Evolutionary conservation across 306 rosid genomes (phyloP).

Genomic region (Pachyrhizus erosus): DNA sequence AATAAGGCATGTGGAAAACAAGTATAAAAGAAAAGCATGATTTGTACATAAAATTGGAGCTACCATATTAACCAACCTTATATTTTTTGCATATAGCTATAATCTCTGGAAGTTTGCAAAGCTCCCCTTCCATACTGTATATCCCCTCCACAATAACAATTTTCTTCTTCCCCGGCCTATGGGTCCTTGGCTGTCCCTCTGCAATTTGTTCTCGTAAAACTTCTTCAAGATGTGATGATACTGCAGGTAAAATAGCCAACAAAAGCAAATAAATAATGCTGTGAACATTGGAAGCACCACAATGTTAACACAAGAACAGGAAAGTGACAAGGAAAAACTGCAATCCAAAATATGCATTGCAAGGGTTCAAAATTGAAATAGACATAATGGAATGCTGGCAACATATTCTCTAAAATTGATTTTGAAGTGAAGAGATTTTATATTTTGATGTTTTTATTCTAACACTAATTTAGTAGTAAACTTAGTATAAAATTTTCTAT

Average conservation of each 20-base stretch:
- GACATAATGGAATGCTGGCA: no score
- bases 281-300: constrained; percentile 3
- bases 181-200: constrained; percentile 94
- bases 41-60: not conserved
- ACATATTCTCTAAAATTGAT: no score
- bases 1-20: not conserved
- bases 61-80: constrained; percentile 57
- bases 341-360: constrained; percentile 14
- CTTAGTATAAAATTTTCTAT: no score
- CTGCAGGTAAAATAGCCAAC: constrained; percentile 53
- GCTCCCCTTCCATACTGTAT: constrained; percentile 96
- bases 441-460: no score
- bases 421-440: no score
- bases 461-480: no score
- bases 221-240: constrained; percentile 81
- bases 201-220: constrained; percentile 92
- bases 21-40: not conserved
- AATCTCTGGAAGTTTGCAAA: constrained; percentile 91
- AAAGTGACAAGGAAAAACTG: not conserved
- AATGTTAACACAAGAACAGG: constrained; percentile 10
- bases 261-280: constrained; percentile 1
- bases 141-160: constrained; percentile 91
- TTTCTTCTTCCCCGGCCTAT: constrained; percentile 93
- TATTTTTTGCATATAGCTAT: constrained; percentile 84
- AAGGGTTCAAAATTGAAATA: no score